Percentiles rank a stretch among this genome's conserved stretches.
These are phyloP conservation scores for Phytophthora chlamydospora DNA, from an alignment of 352 stramenopile genomes.

Conservation along the genomic window DNA sequence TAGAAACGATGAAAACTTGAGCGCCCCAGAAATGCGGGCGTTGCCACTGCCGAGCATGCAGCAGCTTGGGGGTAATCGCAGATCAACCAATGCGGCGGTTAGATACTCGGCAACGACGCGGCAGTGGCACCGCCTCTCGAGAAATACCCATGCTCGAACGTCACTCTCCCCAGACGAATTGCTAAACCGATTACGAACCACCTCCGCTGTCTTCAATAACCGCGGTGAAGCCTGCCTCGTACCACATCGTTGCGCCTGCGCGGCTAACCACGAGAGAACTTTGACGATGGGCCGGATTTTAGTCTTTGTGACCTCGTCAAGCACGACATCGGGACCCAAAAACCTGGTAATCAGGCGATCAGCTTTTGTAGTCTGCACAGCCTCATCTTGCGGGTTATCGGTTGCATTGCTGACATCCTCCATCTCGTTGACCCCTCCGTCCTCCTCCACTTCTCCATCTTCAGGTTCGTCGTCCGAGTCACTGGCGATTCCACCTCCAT, in stretches of 20 bases:
- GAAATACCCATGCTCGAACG: constrained; percentile 68
- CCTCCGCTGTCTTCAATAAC: constrained; percentile 56
- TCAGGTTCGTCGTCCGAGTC: constrained; percentile 35
- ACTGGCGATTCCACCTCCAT: constrained; percentile 24
- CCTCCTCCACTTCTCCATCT: constrained; percentile 29
- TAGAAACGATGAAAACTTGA: constrained; percentile 70
- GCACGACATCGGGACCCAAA: constrained; percentile 37
- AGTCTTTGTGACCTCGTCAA: constrained; percentile 36
- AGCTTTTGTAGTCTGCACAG: constrained; percentile 20
- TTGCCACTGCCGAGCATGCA: constrained; percentile 80
- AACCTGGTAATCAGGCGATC: constrained; percentile 36
- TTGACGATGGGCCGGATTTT: constrained; percentile 68
- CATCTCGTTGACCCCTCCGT: constrained; percentile 20
- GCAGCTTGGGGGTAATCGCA: constrained; percentile 61
- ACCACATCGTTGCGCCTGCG: constrained; percentile 39
- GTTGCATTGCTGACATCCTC: constrained; percentile 6
- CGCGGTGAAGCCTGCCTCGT: constrained; percentile 52
- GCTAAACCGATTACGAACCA: constrained; percentile 55
- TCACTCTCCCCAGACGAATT: constrained; percentile 32
- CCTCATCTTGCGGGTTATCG: neutral
- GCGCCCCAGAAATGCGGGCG: constrained; percentile 58
- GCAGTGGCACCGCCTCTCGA: constrained; percentile 72
- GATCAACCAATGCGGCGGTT: constrained; percentile 45
- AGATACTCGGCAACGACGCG: constrained; percentile 83
- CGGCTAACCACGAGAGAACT: constrained; percentile 54